phyloP scores from a whole-genome alignment of 202 grass and related monocot genomes.

The Hordeum pubiflorum region DNA sequence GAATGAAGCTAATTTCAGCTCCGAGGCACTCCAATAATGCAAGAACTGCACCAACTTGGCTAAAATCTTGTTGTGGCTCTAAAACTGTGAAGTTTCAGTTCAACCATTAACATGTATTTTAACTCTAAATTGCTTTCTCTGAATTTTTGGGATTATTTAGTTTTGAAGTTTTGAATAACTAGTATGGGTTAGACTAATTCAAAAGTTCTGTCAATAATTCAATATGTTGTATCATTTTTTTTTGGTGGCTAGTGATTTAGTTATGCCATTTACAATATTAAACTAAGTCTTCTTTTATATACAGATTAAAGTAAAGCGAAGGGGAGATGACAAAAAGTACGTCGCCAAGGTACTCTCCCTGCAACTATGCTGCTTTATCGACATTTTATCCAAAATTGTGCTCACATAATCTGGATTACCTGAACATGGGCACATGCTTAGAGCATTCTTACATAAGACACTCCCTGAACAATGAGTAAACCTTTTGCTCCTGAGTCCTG shows the following conservation, averaged over 20 bases:
- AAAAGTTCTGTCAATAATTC: neutral
- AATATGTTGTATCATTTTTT: neutral
- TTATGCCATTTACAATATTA: conserved; percentile 8
- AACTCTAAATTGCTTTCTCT: neutral
- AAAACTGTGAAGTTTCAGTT: neutral
- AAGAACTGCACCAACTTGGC: neutral
- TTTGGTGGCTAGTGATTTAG: conserved; percentile 10
- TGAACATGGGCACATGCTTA: neutral
- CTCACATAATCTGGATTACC: conserved; percentile 6
- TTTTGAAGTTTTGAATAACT: neutral
- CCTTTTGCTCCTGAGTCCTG: neutral
- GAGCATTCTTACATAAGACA: neutral
- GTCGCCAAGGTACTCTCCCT: conserved; percentile 74
- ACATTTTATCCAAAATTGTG: conserved; percentile 9
- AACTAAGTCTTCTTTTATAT: neutral
- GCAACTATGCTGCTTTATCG: conserved; percentile 7
- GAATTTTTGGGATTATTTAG: neutral
- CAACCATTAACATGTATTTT: neutral
- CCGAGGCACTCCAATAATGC: neutral
- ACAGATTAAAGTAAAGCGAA: conserved; percentile 94
- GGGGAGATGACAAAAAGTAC: conserved; percentile 94
- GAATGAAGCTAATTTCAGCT: neutral
- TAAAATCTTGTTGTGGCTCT: neutral
- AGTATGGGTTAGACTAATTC: neutral
- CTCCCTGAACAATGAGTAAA: neutral